These are phyloP conservation scores for Collybiopsis confluens DNA, from an alignment of 768 basidiomycete genomes.

Conservation along the genomic window DNA sequence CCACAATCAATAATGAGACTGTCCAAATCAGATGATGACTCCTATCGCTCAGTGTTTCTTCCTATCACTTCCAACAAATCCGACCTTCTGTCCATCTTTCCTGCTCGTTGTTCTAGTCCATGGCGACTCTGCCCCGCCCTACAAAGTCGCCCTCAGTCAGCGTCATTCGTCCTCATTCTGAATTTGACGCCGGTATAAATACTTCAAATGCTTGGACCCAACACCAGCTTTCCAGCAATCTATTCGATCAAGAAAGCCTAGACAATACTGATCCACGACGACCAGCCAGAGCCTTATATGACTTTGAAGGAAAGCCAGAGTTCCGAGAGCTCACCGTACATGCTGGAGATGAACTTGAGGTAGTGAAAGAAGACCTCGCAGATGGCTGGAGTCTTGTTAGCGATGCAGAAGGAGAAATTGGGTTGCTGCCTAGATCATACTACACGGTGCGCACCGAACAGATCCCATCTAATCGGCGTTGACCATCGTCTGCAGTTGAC, in stretches of 20 bases:
- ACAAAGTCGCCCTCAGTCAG: conserved; percentile 21
- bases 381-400: conserved; percentile 82
- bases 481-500: conserved; percentile 48
- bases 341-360: conserved; percentile 66
- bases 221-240: conserved; percentile 33
- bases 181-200: conserved; percentile 77
- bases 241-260: conserved; percentile 16
- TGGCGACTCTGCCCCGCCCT: conserved; percentile 33
- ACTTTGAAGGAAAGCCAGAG: conserved; percentile 72
- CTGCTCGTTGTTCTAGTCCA: conserved; percentile 11
- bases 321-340: conserved; percentile 66
- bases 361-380: conserved; percentile 67
- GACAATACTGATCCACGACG: conserved; percentile 31
- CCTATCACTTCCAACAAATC: not conserved
- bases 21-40: too few relatives aligned
- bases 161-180: conserved; percentile 30
- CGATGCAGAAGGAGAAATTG: conserved; percentile 53
- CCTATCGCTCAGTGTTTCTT: too few relatives aligned
- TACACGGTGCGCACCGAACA: conserved; percentile 54
- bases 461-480: not conserved
- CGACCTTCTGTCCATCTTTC: not conserved
- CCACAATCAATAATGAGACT: too few relatives aligned
- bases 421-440: conserved; percentile 65
- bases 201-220: conserved; percentile 76
- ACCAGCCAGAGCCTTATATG: conserved; percentile 65